Base-by-base conservation (phyloP, 305 asterid species). In the Petunia hybrid region DNA sequence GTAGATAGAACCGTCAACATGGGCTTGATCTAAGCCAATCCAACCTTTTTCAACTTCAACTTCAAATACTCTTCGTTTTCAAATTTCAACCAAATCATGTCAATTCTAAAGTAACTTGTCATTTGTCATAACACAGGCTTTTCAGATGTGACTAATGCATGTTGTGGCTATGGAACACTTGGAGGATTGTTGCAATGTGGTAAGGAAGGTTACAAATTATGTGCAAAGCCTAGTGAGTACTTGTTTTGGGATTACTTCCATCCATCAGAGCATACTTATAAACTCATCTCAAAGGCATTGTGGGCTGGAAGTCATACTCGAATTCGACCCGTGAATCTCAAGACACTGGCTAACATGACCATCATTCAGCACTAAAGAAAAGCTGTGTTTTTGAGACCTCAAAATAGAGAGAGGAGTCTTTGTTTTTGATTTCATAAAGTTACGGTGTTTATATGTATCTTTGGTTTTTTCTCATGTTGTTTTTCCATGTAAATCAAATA, bases 161-260 rank as follows among this genome's bases (percentile, higher is more conserved):
- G 97, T 46, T 94, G 98, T 80, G 98, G 97, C 0, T 80, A 75
- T 81, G 98, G 98, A 82, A 83, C 55, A 0, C 88, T 94, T 0
- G 90, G 97, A 81, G 97, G 97, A 61, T 67, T 85, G 76, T 1
- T 89, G 10, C 98, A 94, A 61, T 94, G 98, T 79, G 97, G 97
- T 40, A 88, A 78, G 67, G 91, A 88, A 87, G 94, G 92, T 6
- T 94, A 91, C 90, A 91, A 41, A 36, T 1, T 91, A 6, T 94
- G 98, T 63, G 77, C 83, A 3, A 85, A 89, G 12, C 91, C 97
- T 0, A 71, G 87, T 8, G 70, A 85, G n/a, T 77, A 84, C 80
- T 83, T 92, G 40, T 94, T 91, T 12, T 94, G 97, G 96, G 97
- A 92, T 85, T 89, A 85, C 81, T 94, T 92, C 51, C 98, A 92